phyloP scores from a whole-genome alignment of 2,329 filamentous ascomycete genomes.

The Tolypocladium amazonense region DNA sequence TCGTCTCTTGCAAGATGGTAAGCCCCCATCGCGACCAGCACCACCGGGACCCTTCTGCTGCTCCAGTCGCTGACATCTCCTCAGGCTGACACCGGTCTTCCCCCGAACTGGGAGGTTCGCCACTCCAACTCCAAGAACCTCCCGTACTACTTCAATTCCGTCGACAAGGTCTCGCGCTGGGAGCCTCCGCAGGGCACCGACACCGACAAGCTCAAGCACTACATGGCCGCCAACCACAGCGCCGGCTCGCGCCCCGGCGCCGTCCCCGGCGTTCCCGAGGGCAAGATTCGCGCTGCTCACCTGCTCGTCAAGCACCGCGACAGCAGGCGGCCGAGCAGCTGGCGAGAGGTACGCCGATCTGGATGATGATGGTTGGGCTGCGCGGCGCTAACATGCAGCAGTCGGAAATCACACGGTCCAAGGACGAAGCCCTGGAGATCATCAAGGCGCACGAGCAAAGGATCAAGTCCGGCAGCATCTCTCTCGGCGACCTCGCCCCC shows the following conservation, averaged over 20 bases:
- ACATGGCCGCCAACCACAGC: slow-evolving; percentile 86
- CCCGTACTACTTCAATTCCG: slow-evolving; percentile 94
- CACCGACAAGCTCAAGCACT: slow-evolving; percentile 82
- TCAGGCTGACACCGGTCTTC: slow-evolving; percentile 69
- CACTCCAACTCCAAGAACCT: slow-evolving; percentile 98
- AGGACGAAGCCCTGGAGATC: slow-evolving; percentile 75
- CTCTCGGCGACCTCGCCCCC: slow-evolving; percentile 73
- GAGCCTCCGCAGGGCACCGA: slow-evolving; percentile 84
- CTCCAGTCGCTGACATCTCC: neutral
- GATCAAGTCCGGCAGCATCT: slow-evolving; percentile 59
- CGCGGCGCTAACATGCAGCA: slow-evolving; percentile 13
- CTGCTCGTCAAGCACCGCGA: slow-evolving; percentile 88
- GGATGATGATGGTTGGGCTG: neutral
- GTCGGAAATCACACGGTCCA: slow-evolving; percentile 74
- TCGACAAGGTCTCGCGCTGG: slow-evolving; percentile 85
- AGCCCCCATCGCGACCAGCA: neutral
- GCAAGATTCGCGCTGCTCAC: slow-evolving; percentile 90
- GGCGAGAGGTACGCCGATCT: slow-evolving; percentile 55
- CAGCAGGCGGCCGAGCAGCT: slow-evolving; percentile 82
- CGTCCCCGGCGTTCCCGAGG: slow-evolving; percentile 38
- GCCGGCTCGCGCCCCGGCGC: slow-evolving; percentile 31
- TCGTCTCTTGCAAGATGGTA: neutral
- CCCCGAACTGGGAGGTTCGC: slow-evolving; percentile 85
- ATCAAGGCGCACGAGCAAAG: slow-evolving; percentile 64
- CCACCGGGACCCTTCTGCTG: neutral